Base-by-base conservation (phyloP, 139 green algal species). In the Chlorella sp. region DNA sequence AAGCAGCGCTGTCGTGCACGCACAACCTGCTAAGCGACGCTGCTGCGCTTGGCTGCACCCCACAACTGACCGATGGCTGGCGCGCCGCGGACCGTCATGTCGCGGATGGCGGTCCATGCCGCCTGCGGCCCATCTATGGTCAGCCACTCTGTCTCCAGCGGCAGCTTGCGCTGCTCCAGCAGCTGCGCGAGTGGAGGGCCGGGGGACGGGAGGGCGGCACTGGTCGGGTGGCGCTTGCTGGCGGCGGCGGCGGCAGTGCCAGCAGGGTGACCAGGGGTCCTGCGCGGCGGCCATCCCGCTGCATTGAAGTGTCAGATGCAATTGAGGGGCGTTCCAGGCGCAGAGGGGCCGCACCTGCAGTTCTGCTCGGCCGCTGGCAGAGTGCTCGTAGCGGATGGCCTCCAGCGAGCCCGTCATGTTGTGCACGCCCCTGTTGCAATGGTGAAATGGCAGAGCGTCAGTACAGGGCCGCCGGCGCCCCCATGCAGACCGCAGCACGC, bases 71-170 rank as follows among this genome's bases (percentile, higher is more conserved):
- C 76, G 39, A 99, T 99, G 4, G 97, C 97, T 0, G 97, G 97
- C 15, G 97, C 97, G 1, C 97, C 97, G 21, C 97, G 92, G 30
- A 99, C 97, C 0, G 94, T 95, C 97, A 99, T 99, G 65, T 98
- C 95, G 36, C 41, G 36, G 82, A 97, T 96, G 11, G 91, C 92
- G 25, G 87, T 72, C 89, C 91, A 97, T 11, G 88, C 90, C 26
- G 86, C 90, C 73, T 96, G 36, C 0, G 87, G 75, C 18, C 87
- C 86, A 0, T 86, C 78, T 5, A 98, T 90, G 2, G 89, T 60
- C 3, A 96, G 51, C 87, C 94, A 99, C 2, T 83, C 81, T 5
- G 63, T 89, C 55, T 96, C 74, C 71, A 92, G 86, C 0, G 96
- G 96, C 65, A 99, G 91, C 60, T 93, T 81, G 3, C 96, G 92